These are phyloP conservation scores for Ramaria sp. DNA, from an alignment of 768 basidiomycete genomes.

Conservation along the genomic window DNA sequence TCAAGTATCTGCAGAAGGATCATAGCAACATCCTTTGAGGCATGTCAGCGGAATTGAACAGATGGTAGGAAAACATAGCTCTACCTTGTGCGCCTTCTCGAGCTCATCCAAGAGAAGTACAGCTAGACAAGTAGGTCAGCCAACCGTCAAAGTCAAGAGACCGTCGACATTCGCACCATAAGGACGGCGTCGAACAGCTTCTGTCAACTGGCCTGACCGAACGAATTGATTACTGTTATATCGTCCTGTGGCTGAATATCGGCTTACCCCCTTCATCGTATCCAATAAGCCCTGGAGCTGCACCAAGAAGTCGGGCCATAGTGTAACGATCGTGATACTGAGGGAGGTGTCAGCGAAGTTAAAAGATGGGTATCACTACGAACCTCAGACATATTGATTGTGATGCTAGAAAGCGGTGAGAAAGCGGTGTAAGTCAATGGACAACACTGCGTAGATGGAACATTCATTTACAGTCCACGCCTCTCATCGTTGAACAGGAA, in stretches of 20 bases:
- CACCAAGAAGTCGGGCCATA: conserved; percentile 82
- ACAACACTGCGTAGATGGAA: background rate
- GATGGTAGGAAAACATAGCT: background rate
- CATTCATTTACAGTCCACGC: conserved; percentile 55
- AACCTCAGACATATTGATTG: conserved; percentile 89
- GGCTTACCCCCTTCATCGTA: conserved; percentile 56
- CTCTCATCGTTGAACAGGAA: conserved; percentile 90
- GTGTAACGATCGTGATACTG: conserved; percentile 89
- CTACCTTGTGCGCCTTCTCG: conserved; percentile 74
- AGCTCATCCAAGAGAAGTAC: conserved; percentile 59
- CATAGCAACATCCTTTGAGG: conserved; percentile 69
- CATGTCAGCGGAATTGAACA: background rate
- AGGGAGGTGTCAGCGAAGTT: conserved; percentile 6
- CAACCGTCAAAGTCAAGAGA: background rate
- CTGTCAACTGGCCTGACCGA: conserved; percentile 43
- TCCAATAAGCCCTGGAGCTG: conserved; percentile 85
- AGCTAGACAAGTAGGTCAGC: conserved; percentile 21
- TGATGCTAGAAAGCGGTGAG: conserved; percentile 44
- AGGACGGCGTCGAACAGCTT: conserved; percentile 52
- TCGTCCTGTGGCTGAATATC: background rate
- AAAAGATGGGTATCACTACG: background rate
- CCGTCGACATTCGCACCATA: conserved; percentile 30
- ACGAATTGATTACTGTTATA: background rate
- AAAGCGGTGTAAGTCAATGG: background rate
- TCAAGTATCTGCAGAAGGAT: conserved; percentile 87